Conservation (phyloP, 495 filamentous ascomycete genomes). For the Neurospora sp. region DNA sequence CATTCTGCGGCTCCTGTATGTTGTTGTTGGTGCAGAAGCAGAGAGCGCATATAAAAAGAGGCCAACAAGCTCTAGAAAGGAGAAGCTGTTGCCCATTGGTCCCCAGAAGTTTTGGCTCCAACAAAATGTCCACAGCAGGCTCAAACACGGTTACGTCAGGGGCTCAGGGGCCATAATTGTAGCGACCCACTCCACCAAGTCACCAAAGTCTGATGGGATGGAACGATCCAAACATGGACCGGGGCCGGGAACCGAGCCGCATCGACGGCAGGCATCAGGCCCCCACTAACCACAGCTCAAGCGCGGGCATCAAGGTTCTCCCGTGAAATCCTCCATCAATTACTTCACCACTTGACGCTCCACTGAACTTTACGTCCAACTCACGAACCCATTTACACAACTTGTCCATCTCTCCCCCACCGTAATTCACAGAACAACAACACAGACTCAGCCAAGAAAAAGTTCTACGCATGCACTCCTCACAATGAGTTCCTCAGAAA, state of each 20-base stretch:
- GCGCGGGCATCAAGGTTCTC: not conserved
- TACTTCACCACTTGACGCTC: not conserved
- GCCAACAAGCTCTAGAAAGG: not conserved
- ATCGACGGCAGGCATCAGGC: not conserved
- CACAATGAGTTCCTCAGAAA: not conserved
- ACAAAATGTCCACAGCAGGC: not conserved
- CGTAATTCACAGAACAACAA: not conserved
- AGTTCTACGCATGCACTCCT: not conserved
- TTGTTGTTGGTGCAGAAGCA: not conserved
- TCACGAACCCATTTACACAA: not conserved
- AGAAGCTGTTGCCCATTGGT: not conserved
- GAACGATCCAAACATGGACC: not conserved
- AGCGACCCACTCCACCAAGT: not conserved
- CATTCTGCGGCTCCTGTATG: not conserved
- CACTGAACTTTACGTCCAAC: not conserved
- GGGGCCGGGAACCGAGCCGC: not conserved
- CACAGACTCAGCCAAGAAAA: not conserved
- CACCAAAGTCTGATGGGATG: not conserved
- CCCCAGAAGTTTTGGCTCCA: not conserved
- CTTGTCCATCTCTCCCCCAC: not conserved
- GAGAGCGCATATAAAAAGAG: not conserved
- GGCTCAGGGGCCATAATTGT: not conserved
- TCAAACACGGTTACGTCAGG: not conserved
- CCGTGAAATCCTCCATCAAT: not conserved
- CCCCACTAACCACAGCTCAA: not conserved